Percentiles rank a stretch among this genome's conserved stretches.
These are phyloP conservation scores for Vitellaria paradoxa DNA, from an alignment of 179 eudicot species.

Conservation along the genomic window DNA sequence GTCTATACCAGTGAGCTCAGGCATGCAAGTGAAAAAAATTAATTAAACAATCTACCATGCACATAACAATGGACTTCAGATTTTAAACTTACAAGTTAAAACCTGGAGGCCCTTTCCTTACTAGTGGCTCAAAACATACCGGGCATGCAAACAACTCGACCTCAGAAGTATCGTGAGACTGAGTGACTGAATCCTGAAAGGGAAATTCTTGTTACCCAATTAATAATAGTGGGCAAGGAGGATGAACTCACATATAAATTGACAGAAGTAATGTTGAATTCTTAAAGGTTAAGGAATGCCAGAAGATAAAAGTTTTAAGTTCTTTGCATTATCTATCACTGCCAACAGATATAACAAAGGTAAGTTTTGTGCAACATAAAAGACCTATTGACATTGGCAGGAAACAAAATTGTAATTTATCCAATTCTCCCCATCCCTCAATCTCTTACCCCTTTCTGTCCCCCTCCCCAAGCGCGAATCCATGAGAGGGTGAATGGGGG, in stretches of 20 bases:
- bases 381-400: background rate
- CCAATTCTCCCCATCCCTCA: no score
- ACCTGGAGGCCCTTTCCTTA: conserved; percentile 78
- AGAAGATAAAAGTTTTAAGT: background rate
- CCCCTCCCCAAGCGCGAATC: no score
- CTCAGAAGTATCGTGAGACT: conserved; percentile 25
- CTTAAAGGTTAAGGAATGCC: no score
- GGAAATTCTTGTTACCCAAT: background rate
- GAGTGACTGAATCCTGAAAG: conserved; percentile 43
- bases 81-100: conserved; percentile 73
- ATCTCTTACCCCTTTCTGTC: no score
- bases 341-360: background rate
- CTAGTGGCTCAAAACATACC: conserved; percentile 70
- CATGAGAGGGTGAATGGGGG: no score
- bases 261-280: background rate
- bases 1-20: conserved; percentile 14
- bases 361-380: background rate
- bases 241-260: background rate
- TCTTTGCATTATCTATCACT: background rate
- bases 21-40: background rate
- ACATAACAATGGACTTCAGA: background rate
- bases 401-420: background rate
- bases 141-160: conserved; percentile 76
- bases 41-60: background rate
- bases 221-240: background rate